phyloP scores from a whole-genome alignment of 805 yeast genomes.

The Candida silvicultrix region DNA sequence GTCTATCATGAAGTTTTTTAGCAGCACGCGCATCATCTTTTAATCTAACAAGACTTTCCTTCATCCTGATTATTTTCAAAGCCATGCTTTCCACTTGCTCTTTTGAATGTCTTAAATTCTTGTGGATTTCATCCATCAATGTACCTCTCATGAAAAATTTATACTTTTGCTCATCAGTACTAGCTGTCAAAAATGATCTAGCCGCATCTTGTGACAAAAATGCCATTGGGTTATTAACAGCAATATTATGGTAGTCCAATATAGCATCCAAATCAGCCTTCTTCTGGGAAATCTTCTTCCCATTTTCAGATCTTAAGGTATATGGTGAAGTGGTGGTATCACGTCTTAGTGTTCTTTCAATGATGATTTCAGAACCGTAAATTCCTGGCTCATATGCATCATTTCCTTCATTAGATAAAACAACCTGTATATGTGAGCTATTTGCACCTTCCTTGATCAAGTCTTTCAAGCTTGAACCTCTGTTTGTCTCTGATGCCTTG shows the following conservation, averaged over 20 bases:
- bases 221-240: conserved; percentile 86
- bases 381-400: conserved; percentile 57
- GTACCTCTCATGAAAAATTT: conserved; percentile 78
- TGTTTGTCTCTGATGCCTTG: conserved; percentile 76
- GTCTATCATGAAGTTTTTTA: conserved; percentile 30
- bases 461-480: conserved; percentile 68
- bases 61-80: conserved; percentile 31
- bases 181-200: conserved; percentile 75
- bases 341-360: conserved; percentile 59
- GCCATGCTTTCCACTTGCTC: conserved; percentile 30
- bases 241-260: conserved; percentile 63
- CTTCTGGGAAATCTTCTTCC: conserved; percentile 50
- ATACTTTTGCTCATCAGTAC: conserved; percentile 68
- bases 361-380: conserved; percentile 62
- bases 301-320: conserved; percentile 43
- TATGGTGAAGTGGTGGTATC: conserved; percentile 48
- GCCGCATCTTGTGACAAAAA: conserved; percentile 93
- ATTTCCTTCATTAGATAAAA: conserved; percentile 56
- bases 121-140: conserved; percentile 57
- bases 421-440: conserved; percentile 61
- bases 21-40: conserved; percentile 38
- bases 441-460: conserved; percentile 73
- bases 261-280: conserved; percentile 63
- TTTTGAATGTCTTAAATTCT: conserved; percentile 40
- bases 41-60: conserved; percentile 31